These are phyloP conservation scores for Cyberlindnera xishuangbannaensis DNA, from an alignment of 805 yeast genomes.

Conservation along the genomic window DNA sequence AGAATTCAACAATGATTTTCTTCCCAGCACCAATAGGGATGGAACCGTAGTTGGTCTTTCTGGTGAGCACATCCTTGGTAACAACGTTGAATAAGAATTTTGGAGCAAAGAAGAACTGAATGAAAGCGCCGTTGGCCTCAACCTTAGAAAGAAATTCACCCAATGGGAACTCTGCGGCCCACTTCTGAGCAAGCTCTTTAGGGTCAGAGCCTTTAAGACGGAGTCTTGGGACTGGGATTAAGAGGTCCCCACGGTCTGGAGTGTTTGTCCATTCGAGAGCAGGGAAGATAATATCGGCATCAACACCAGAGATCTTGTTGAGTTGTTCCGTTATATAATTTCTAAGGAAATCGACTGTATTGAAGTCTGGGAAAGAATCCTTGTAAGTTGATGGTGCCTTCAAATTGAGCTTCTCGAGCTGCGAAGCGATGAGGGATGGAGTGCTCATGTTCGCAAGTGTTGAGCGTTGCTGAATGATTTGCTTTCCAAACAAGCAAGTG, in stretches of 20 bases:
- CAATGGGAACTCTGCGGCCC: slow-evolving; percentile 73
- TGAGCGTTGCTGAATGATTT: no score
- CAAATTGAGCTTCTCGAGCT: slow-evolving; percentile 30
- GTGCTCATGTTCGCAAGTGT: slow-evolving; percentile 24
- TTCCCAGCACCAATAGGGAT: slow-evolving; percentile 69
- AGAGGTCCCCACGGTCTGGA: slow-evolving; percentile 86
- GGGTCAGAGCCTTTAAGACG: slow-evolving; percentile 79
- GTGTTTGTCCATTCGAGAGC: slow-evolving; percentile 86
- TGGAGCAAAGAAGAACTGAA: slow-evolving; percentile 81
- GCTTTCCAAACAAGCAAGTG: no score
- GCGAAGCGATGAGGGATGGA: slow-evolving; percentile 25
- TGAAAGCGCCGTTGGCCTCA: slow-evolving; percentile 80
- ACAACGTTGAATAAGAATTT: slow-evolving; percentile 61
- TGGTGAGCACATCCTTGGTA: slow-evolving; percentile 59
- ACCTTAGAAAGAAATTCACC: slow-evolving; percentile 66
- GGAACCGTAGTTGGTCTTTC: slow-evolving; percentile 61
- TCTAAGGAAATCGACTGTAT: slow-evolving; percentile 84
- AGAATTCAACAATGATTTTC: slow-evolving; percentile 77
- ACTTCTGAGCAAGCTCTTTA: slow-evolving; percentile 63
- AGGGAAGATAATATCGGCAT: slow-evolving; percentile 61
- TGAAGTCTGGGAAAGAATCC: slow-evolving; percentile 70
- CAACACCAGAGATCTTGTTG: slow-evolving; percentile 66
- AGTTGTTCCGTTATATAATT: slow-evolving; percentile 82
- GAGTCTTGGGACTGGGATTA: slow-evolving; percentile 89
- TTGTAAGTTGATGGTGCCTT: slow-evolving; percentile 38